Evolutionary conservation across 108 stramenopile species (phyloP), one percentile per base, ranked within the genome.

Genomic region (Pseudonitzschia pungens): DNA sequence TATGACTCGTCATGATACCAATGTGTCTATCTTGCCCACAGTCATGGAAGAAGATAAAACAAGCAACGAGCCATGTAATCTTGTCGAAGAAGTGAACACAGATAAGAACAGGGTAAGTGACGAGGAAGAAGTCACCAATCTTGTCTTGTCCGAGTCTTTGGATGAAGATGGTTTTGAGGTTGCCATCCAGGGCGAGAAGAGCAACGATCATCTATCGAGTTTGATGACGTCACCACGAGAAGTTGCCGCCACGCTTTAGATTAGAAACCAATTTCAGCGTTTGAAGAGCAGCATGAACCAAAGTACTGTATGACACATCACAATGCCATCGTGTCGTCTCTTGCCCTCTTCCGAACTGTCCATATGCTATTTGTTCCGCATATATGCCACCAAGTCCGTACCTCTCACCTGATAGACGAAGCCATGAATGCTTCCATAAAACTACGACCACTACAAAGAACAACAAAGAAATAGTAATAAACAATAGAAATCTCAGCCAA

Each of bases 91-190:
- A 4, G 21, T 43, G n/a, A 21, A 67, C 7, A 27, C 20, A 14
- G 26, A 66, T 7, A 44, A 67, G 0, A 22, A 67, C 27, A 41
- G 43, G 50, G 42, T 28, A 18, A 15, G 33, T 24, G 64, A 65
- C 22, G 36, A 42, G n/a, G 64, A 65, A 9, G 64, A 65, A 40
- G 36, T 12, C 18, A 6, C 20, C 0, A 50, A 22, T 3, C 44
- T 67, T 26, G 66, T 67, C 24, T 50, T 67, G 44, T 50, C 43
- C 0, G 66, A 67, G 24, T 67, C 66, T 24, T 48, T 67, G 28
- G 48, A 67, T 48, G 66, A 67, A 67, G 66, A 67, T 67, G 66
- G 66, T 0, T 67, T 67, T 50, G 66, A 67, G 66, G 44, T 67
- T 29, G 9, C 66, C 0, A 43, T 40, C 0, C 45, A 18, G 45